Evolutionary conservation across 345 rosid genomes (phyloP).

Genomic region (Syzygium aromaticum): DNA sequence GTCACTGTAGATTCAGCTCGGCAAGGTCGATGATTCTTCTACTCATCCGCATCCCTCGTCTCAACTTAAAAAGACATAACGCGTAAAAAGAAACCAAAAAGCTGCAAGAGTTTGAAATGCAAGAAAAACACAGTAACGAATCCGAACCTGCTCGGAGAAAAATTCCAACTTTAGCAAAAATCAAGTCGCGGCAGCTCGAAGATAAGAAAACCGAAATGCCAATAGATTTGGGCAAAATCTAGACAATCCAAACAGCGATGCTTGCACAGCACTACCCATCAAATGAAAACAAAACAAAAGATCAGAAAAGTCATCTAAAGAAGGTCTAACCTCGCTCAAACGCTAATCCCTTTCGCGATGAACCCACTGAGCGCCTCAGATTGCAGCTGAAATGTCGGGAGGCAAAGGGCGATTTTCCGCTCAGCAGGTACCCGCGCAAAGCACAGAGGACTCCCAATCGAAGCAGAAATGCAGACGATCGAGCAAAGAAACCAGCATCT

Average conservation of each 20-base stretch:
- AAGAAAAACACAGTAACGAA: background rate
- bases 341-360: background rate
- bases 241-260: background rate
- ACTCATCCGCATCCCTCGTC: background rate
- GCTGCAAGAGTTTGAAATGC: background rate
- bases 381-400: background rate
- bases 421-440: background rate
- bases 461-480: background rate
- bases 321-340: background rate
- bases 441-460: background rate
- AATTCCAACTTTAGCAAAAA: background rate
- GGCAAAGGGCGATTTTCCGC: background rate
- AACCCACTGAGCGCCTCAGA: background rate
- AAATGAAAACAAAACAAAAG: background rate
- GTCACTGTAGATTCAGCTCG: background rate
- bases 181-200: background rate
- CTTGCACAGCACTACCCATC: background rate
- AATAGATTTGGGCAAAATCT: background rate
- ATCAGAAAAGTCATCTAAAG: background rate
- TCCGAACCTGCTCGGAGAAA: background rate
- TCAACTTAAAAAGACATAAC: background rate
- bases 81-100: background rate
- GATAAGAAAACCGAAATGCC: background rate
- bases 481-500: background rate
- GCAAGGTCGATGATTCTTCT: background rate